Conservation (phyloP, 2,329 filamentous ascomycete species). For the Colletotrichum limetticola region DNA sequence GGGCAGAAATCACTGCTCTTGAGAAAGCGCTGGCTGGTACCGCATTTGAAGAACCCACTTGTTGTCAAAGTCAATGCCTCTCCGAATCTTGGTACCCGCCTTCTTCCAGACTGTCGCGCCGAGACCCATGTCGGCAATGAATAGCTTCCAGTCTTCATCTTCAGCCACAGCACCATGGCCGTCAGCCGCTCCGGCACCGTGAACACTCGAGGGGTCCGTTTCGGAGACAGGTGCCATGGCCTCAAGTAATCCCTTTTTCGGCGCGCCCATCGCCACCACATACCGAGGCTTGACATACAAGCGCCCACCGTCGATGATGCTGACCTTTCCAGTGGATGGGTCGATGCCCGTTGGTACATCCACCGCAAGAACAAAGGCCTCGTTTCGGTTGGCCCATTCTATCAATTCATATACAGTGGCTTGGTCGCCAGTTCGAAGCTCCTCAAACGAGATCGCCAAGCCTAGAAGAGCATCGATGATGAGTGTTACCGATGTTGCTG, state of each 20-base stretch:
- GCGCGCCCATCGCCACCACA: slow-evolving; percentile 86
- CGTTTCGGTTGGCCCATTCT: slow-evolving; percentile 91
- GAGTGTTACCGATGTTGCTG: slow-evolving; percentile 71
- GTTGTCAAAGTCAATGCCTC: slow-evolving; percentile 88
- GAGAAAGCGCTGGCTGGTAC: slow-evolving; percentile 47
- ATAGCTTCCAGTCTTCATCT: slow-evolving; percentile 79
- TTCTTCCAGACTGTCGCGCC: slow-evolving; percentile 86
- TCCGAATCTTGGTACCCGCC: slow-evolving; percentile 81
- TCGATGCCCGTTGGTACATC: slow-evolving; percentile 92
- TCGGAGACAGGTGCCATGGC: slow-evolving; percentile 73
- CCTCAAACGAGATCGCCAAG: slow-evolving; percentile 88
- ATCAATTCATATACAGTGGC: slow-evolving; percentile 89
- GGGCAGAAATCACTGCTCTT: slow-evolving; percentile 1
- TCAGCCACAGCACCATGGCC: slow-evolving; percentile 43
- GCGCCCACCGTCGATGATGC: slow-evolving; percentile 77
- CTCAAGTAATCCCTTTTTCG: slow-evolving; percentile 85
- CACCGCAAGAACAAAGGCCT: slow-evolving; percentile 85
- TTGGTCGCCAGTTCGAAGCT: slow-evolving; percentile 84
- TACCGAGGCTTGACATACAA: slow-evolving; percentile 85
- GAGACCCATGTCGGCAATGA: slow-evolving; percentile 88
- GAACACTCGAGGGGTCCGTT: slow-evolving; percentile 4
- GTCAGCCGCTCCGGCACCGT: slow-evolving; percentile 32
- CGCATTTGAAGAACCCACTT: slow-evolving; percentile 84
- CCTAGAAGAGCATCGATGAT: slow-evolving; percentile 92
- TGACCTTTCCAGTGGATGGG: slow-evolving; percentile 76